phyloP scores from a whole-genome alignment of 1,284 basidiomycete genomes.

The Tilletia setariae region DNA sequence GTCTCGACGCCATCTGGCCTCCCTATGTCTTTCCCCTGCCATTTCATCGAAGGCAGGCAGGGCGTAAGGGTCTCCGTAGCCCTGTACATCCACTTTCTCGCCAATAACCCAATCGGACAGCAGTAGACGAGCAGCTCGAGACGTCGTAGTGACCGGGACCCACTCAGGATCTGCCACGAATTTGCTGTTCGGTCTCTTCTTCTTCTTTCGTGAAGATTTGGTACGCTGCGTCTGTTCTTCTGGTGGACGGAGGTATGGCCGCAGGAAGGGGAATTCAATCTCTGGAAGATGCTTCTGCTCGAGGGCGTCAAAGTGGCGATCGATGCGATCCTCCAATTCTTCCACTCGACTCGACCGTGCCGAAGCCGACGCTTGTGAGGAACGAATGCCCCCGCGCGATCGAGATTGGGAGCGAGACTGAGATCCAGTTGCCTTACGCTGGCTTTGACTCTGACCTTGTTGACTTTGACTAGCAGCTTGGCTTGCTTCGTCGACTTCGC shows the following conservation, averaged over 20 bases:
- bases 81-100: neutral
- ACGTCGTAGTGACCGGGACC: neutral
- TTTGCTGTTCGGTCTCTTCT: neutral
- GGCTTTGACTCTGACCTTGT: neutral
- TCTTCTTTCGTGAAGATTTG: neutral
- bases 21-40: too few species aligned
- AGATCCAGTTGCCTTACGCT: neutral
- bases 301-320: neutral
- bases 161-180: neutral
- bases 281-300: neutral
- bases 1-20: too few species aligned
- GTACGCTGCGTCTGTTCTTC: neutral
- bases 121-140: neutral
- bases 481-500: neutral
- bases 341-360: neutral
- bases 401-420: too few species aligned
- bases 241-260: neutral
- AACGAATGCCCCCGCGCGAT: neutral
- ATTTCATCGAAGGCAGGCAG: neutral
- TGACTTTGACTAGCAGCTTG: too few species aligned
- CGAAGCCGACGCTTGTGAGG: neutral
- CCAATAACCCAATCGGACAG: conserved; percentile 8
- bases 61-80: conserved; percentile 1
- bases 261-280: neutral
- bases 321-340: neutral